Base-by-base conservation (phyloP, 345 rosid species). In the Aurinia saxatilis region DNA sequence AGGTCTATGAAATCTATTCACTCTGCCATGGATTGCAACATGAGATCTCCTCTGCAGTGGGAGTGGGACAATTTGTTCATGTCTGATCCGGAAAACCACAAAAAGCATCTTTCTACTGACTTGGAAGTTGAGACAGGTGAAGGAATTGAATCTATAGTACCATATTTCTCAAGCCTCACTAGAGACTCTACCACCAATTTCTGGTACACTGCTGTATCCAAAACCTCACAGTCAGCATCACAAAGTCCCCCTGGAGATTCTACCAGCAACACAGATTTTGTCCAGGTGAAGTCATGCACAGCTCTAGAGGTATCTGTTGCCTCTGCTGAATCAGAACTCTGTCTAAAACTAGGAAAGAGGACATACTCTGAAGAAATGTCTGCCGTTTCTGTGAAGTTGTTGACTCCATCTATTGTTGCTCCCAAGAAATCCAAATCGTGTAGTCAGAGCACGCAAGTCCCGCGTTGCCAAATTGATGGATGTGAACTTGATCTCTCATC, bases 381-480 rank as follows among this genome's bases (percentile, higher is more conserved):
- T 46, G 66, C 77, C 6, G 27, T 60, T 60, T 75, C 85, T 57
- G 45, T 45, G 34, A 59, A 46, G 40, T 6, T 60, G 69, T 75
- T 70, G 58, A 56, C 70, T 13, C 73, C 86, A 12, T 73, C 86
- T 38, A 68, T 58, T 71, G 53, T 77, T 67, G 60, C 84, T 12
- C 61, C 76, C 31, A 93, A 90, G 90, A 87, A 75, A 85, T 71
- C 82, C 47, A 89, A 80, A 65, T 57, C 78, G 15, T 72, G 40
- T 71, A 68, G 54, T 77, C 95, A 77, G 79, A 70, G 59, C 50
- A 48, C 60, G 48, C 73, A 72, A 42, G 81, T 78, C 23, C 80
- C 87, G 0, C 77, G 82, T 66, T 90, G 97, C 77, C 97, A 84
- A 35, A 83, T 87, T 34, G 90, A 86, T 57, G 97, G 88, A 2